Evolutionary conservation across 2,329 filamentous ascomycete genomes (phyloP).

Genomic region (Paraphaeosphaeria minitans): DNA sequence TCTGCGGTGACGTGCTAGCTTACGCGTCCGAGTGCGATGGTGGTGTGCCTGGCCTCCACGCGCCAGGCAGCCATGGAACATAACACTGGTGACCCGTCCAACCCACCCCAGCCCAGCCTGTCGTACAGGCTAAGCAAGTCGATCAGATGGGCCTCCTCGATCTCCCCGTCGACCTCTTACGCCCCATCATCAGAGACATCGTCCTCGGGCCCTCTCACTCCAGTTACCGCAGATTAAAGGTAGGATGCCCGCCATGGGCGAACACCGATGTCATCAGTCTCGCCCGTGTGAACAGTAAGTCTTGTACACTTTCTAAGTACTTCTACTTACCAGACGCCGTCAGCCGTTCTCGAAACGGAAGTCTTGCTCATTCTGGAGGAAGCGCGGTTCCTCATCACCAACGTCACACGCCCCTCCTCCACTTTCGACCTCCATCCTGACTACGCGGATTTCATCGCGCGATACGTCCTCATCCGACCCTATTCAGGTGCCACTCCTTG

Average conservation of each 20-base stretch:
- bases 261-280: background rate
- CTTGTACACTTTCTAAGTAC: background rate
- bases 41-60: background rate
- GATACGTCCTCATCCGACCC: background rate
- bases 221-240: background rate
- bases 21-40: background rate
- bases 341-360: background rate
- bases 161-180: conserved; percentile 4
- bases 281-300: conserved; percentile 6
- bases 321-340: background rate
- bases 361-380: background rate
- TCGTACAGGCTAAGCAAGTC: background rate
- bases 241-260: background rate
- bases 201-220: background rate
- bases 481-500: background rate
- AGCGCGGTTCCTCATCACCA: background rate
- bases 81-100: background rate
- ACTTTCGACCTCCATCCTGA: background rate
- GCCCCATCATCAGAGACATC: conserved; percentile 1
- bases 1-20: background rate
- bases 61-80: background rate
- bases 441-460: background rate
- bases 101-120: background rate
- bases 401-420: background rate
- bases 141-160: background rate